phyloP scores from a whole-genome alignment of 2,329 filamentous ascomycete species.

The Phialophora chinensis region DNA sequence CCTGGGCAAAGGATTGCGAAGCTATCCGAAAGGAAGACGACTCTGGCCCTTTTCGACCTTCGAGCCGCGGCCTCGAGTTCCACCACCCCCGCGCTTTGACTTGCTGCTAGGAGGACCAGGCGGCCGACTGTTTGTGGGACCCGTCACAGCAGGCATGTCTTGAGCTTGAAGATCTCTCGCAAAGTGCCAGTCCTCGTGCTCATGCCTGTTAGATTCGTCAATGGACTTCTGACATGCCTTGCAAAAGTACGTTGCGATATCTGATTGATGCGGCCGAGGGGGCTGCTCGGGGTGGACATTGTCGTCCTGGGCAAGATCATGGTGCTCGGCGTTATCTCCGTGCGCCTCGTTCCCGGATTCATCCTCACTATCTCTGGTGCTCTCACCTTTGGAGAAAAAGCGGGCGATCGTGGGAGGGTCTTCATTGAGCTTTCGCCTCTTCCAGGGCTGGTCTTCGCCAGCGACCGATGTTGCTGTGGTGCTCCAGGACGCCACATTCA shows the following conservation, averaged over 20 bases:
- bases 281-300: slow-evolving; percentile 1
- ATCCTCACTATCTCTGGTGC: slow-evolving; percentile 41
- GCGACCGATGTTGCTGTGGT: slow-evolving; percentile 40
- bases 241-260: slow-evolving; percentile 58
- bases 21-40: slow-evolving; percentile 39
- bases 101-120: slow-evolving; percentile 25
- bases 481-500: slow-evolving; percentile 45
- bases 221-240: slow-evolving; percentile 69
- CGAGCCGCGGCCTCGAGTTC: slow-evolving; percentile 29
- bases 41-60: slow-evolving; percentile 39
- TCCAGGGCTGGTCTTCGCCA: slow-evolving; percentile 38
- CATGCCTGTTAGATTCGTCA: slow-evolving; percentile 64
- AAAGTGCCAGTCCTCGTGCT: slow-evolving; percentile 93
- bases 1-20: slow-evolving; percentile 33
- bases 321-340: slow-evolving; percentile 31
- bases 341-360: slow-evolving; percentile 30
- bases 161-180: slow-evolving; percentile 81
- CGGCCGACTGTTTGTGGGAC: slow-evolving; percentile 35
- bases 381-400: slow-evolving; percentile 60
- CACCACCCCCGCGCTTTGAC: slow-evolving; percentile 33
- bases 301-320: slow-evolving; percentile 31
- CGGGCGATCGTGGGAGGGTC: slow-evolving; percentile 59
- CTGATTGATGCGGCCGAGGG: slow-evolving; percentile 21
- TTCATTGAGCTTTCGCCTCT: slow-evolving; percentile 57
- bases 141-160: slow-evolving; percentile 53